Evolutionary conservation across 208 protist species (phyloP), one percentile per base, ranked within the genome.

Genomic region (Wallacemonas sp.): DNA sequence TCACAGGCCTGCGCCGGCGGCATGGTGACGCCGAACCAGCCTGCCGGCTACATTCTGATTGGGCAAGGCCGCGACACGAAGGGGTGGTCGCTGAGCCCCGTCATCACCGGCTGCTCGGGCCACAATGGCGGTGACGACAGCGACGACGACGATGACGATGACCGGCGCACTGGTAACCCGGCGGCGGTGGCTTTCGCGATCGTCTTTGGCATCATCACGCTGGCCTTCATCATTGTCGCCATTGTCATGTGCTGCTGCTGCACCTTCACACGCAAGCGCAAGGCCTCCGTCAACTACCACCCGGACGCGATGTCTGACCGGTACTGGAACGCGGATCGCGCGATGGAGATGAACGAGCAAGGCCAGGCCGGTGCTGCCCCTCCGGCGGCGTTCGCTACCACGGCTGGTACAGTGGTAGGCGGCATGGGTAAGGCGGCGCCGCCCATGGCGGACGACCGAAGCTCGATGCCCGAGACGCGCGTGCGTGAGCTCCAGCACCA

Each of bases 11-110:
- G 68, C 61, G 33, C 26, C 26, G 71, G 54, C 48, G 25, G 23
- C 2, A 79, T 75, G 74, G 62, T 67, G 68, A 75, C 68, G 41
- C 74, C 74, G 20, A 39, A 59, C 2, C 33, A 39, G 29, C 64
- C 61, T n/a, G 65, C 75, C 12, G 74, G 74, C 41, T 70, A 52
- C 57, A 2, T 78, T 16, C 57, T 66, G n/a, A 33, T 65, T 39
- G 52, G 42, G 1, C 25, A 25, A n/a, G 46, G 55, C 49, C n/a
- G 20, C 18, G 41, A 62, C 1, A 29, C 18, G 7, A 31, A 32
- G 25, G 41, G 22, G 25, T 49, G 42, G 36, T 3, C 11, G 7
- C 22, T 57, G 52, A 38, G 22, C 3, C 26, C 10, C 29, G 10
- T 0, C 31, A n/a, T 8, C 25, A 61, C 31, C 16, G 3, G 14